Conservation (phyloP, 768 basidiomycete species). For the Tylopilus vinaceipallidus region DNA sequence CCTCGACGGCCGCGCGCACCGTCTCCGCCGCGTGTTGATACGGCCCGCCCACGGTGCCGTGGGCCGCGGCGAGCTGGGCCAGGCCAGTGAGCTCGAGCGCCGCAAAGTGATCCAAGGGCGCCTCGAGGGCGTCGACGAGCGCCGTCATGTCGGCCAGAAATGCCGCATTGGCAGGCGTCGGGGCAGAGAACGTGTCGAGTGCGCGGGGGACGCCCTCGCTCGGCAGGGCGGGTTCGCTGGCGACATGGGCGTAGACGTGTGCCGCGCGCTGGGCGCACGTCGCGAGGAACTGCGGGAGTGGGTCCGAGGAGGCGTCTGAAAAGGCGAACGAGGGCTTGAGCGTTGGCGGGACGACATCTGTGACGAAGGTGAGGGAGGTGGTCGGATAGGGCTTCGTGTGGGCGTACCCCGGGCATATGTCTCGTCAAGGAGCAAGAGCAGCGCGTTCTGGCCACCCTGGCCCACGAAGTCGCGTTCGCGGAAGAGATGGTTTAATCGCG, state of each 20-base stretch:
- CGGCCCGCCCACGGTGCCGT: slow-evolving; percentile 53
- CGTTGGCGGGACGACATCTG: slow-evolving; percentile 59
- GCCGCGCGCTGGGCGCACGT: slow-evolving; percentile 59
- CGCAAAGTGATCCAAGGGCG: slow-evolving; percentile 51
- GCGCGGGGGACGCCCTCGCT: slow-evolving; percentile 31
- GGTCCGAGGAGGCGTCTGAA: slow-evolving; percentile 28
- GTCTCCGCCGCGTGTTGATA: slow-evolving; percentile 46
- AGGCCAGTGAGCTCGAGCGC: slow-evolving; percentile 60
- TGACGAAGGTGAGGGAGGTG: slow-evolving; percentile 2
- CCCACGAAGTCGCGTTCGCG: slow-evolving; percentile 55
- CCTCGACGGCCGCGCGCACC: slow-evolving; percentile 48
- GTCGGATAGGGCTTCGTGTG: neutral
- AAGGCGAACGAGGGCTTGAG: slow-evolving; percentile 49
- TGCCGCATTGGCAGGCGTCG: slow-evolving; percentile 37
- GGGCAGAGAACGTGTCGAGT: slow-evolving; percentile 41
- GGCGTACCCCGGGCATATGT: slow-evolving; percentile 53
- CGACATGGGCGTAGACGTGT: slow-evolving; percentile 56
- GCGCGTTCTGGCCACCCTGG: slow-evolving; percentile 45
- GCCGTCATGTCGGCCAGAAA: slow-evolving; percentile 45
- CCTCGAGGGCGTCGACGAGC: slow-evolving; percentile 50
- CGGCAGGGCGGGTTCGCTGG: slow-evolving; percentile 36
- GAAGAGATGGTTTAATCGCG: slow-evolving; percentile 18
- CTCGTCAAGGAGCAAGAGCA: slow-evolving; percentile 59
- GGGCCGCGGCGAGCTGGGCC: slow-evolving; percentile 41
- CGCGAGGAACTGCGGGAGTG: slow-evolving; percentile 51